phyloP scores from a whole-genome alignment of 345 rosid species.

The Isatis tinctoria region DNA sequence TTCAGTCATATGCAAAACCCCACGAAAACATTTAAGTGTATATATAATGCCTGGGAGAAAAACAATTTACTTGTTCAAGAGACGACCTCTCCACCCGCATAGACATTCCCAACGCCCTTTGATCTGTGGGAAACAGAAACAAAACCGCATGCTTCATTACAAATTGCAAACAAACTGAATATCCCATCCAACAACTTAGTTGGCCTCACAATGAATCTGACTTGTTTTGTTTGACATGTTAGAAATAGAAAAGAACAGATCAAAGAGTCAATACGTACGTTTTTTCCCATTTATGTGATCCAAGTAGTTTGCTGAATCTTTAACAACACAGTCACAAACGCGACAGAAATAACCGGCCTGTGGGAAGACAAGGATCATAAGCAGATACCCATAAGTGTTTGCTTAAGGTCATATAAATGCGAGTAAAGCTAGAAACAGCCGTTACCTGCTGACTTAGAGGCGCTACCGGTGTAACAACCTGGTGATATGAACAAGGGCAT shows the following conservation, averaged over 20 bases:
- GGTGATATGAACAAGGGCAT: conserved; percentile 17
- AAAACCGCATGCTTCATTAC: neutral
- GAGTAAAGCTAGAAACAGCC: neutral
- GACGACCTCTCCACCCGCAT: conserved; percentile 95
- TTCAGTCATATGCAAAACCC: neutral
- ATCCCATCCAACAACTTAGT: conserved; percentile 1
- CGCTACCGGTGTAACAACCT: conserved; percentile 98
- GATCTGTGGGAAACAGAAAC: conserved; percentile 47
- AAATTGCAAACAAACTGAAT: neutral
- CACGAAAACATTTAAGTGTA: neutral
- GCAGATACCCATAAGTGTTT: neutral
- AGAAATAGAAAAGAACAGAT: neutral
- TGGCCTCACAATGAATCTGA: neutral
- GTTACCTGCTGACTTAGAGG: conserved; percentile 97
- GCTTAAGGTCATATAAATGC: neutral
- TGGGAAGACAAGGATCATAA: conserved; percentile 20
- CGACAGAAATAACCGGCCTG: conserved; percentile 97
- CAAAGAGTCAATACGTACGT: conserved; percentile 46
- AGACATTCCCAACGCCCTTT: conserved; percentile 98
- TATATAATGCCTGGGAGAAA: neutral
- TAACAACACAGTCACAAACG: conserved; percentile 94
- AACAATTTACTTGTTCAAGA: conserved; percentile 58
- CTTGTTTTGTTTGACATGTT: neutral
- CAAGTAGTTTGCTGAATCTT: conserved; percentile 98
- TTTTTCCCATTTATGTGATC: conserved; percentile 99